phyloP scores from a whole-genome alignment of 2,329 filamentous ascomycete species.

The Aureobasidium musti region DNA sequence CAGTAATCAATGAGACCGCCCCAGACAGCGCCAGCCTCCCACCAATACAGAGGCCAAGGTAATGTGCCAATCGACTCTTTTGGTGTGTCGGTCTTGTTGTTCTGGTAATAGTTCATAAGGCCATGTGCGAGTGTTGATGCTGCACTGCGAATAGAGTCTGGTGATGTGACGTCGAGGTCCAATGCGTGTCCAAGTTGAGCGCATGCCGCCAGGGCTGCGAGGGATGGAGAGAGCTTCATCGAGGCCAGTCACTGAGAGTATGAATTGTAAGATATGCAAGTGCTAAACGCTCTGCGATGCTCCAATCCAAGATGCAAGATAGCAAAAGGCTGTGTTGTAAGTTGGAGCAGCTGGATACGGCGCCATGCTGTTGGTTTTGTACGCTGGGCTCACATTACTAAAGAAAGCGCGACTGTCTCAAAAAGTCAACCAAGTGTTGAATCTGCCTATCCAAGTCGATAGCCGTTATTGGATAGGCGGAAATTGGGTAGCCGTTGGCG shows the following conservation, averaged over 20 bases:
- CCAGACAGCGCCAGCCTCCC: constrained; percentile 47
- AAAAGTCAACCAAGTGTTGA: constrained; percentile 10
- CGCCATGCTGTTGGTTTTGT: constrained; percentile 14
- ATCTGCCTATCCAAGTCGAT: constrained; percentile 10
- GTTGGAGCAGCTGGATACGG: neutral
- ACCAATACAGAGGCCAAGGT: constrained; percentile 51
- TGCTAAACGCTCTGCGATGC: neutral
- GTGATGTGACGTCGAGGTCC: constrained; percentile 25
- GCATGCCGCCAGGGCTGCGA: constrained; percentile 27
- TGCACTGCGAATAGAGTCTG: constrained; percentile 41
- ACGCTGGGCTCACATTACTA: neutral
- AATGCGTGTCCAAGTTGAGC: constrained; percentile 27
- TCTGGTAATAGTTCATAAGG: constrained; percentile 42
- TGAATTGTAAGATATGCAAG: neutral
- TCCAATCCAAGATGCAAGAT: neutral
- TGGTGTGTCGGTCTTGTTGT: constrained; percentile 40
- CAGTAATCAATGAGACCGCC: constrained; percentile 46
- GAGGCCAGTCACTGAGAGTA: neutral
- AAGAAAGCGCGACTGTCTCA: neutral
- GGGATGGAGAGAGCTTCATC: constrained; percentile 17
- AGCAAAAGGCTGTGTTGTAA: neutral
- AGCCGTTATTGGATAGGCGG: constrained; percentile 20
- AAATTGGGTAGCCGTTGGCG: constrained; percentile 24
- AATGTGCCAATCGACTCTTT: constrained; percentile 44
- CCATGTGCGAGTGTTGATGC: constrained; percentile 40